phyloP scores from a whole-genome alignment of 2,329 filamentous ascomycete species.

The Cryphonectria naterciae region DNA sequence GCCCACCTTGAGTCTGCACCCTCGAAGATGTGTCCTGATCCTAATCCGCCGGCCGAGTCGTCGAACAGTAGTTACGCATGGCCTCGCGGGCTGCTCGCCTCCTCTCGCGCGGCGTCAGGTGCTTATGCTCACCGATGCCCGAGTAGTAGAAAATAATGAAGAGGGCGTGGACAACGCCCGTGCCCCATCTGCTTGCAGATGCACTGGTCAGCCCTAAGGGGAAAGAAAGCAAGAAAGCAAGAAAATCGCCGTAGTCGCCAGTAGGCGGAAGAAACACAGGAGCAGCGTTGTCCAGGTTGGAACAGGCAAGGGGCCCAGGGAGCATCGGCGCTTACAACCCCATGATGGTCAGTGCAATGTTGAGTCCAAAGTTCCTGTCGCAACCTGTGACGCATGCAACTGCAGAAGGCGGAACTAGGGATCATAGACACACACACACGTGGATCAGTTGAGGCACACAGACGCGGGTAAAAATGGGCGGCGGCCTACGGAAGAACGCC shows the following conservation, averaged over 20 bases:
- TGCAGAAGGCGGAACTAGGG: constrained; percentile 66
- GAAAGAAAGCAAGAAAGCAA: background rate
- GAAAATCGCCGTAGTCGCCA: background rate
- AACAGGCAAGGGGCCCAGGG: background rate
- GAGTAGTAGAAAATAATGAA: constrained; percentile 12
- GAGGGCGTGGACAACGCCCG: constrained; percentile 9
- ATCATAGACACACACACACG: background rate
- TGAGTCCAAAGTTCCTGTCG: constrained; percentile 66
- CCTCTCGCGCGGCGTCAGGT: constrained; percentile 3
- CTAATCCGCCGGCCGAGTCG: background rate
- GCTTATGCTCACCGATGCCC: constrained; percentile 1
- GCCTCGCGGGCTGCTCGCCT: background rate
- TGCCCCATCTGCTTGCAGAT: background rate
- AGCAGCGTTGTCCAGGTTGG: background rate
- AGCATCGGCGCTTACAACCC: constrained; percentile 45
- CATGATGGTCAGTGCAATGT: constrained; percentile 66
- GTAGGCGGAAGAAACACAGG: background rate
- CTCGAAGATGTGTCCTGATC: background rate
- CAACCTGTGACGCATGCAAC: constrained; percentile 68
- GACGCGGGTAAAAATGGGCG: too few species aligned
- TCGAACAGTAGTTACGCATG: background rate
- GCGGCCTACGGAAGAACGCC: background rate
- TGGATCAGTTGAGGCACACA: background rate
- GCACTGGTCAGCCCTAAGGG: background rate
- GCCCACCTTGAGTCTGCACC: background rate